These are phyloP conservation scores for Aaosphaeria pasadenensis DNA, from an alignment of 2,329 filamentous ascomycete species.

Conservation along the genomic window DNA sequence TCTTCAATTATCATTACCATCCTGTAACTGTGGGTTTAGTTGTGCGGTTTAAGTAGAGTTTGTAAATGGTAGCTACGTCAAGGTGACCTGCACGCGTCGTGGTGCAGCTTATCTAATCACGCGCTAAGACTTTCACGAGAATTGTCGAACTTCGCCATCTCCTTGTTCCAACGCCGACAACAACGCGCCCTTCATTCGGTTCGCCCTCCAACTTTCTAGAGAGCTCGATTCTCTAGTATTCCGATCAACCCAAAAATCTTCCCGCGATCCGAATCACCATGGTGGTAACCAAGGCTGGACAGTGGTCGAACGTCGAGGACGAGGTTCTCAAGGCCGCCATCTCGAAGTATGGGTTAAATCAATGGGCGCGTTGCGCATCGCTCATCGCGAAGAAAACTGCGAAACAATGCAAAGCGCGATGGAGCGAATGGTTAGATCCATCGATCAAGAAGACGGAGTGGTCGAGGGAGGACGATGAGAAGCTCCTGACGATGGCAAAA, in stretches of 20 bases:
- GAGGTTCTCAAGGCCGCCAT: slow-evolving; percentile 85
- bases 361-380: slow-evolving; percentile 98
- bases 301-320: slow-evolving; percentile 75
- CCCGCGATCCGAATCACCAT: slow-evolving; percentile 35
- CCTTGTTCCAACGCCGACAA: no score
- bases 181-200: no score
- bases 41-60: no score
- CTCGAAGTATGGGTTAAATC: slow-evolving; percentile 49
- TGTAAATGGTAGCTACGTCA: no score
- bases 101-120: no score
- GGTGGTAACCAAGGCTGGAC: slow-evolving; percentile 65
- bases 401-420: slow-evolving; percentile 98
- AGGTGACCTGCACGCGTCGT: no score
- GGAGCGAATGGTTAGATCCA: slow-evolving; percentile 97
- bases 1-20: no score
- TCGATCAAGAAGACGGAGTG: slow-evolving; percentile 98
- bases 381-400: slow-evolving; percentile 94
- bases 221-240: slow-evolving; percentile 8
- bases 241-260: neutral
- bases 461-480: slow-evolving; percentile 98
- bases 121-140: no score
- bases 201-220: neutral
- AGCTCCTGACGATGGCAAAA: slow-evolving; percentile 92
- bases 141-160: no score
- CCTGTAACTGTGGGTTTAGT: no score